Conservation (phyloP, 768 basidiomycete species). For the Termitomyces bulborhizus region DNA sequence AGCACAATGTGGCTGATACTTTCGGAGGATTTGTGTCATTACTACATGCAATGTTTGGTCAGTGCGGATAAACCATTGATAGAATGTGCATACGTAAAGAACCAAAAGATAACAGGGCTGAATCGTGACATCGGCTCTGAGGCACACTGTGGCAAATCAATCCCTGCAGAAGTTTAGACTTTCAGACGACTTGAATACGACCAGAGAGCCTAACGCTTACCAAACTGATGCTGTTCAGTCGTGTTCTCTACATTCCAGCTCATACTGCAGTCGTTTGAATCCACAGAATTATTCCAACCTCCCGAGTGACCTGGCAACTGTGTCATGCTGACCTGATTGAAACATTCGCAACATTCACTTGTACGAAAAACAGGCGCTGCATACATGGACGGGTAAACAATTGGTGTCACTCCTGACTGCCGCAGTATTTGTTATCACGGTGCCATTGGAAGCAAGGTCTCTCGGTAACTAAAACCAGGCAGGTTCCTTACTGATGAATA, state of each 20-base stretch:
- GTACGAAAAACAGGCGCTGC: conserved; percentile 1
- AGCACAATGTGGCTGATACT: conserved; percentile 44
- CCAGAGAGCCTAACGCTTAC: conserved; percentile 17
- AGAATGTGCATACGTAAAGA: conserved; percentile 34
- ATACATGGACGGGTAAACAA: conserved; percentile 34
- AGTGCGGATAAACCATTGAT: neutral
- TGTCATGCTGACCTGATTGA: conserved; percentile 31
- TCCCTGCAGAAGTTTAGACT: conserved; percentile 15
- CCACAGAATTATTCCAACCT: conserved; percentile 39
- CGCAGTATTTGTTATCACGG: conserved; percentile 41
- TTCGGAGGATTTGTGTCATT: conserved; percentile 29
- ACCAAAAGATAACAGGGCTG: conserved; percentile 51
- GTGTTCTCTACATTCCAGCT: conserved; percentile 34
- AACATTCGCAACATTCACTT: neutral
- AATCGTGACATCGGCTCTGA: conserved; percentile 26
- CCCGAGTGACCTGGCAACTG: conserved; percentile 17
- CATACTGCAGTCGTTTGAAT: conserved; percentile 33
- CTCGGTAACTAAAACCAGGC: conserved; percentile 27
- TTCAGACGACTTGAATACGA: neutral
- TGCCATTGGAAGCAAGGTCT: conserved; percentile 34
- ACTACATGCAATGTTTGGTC: conserved; percentile 9
- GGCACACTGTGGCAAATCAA: conserved; percentile 23
- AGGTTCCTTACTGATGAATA: neutral
- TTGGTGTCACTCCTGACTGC: conserved; percentile 39
- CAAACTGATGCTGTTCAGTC: conserved; percentile 34